Evolutionary conservation across 2,329 filamentous ascomycete genomes (phyloP).

Genomic region (Stachybotrys elegans): DNA sequence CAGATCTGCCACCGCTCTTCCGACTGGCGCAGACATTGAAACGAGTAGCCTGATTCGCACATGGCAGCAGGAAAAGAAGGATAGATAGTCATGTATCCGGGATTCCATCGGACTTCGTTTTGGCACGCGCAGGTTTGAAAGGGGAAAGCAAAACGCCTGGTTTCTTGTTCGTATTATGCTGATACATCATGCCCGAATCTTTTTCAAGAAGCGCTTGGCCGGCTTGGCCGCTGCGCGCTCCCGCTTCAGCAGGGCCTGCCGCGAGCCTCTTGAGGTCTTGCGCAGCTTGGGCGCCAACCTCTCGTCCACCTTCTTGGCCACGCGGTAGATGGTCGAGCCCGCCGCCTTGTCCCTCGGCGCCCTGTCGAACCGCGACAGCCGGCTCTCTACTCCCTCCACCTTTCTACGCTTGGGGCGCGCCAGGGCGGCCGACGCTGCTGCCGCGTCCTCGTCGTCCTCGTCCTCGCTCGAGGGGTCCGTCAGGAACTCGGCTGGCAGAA

Average conservation of each 20-base stretch:
- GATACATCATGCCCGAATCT: too few relatives aligned
- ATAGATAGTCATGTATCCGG: too few relatives aligned
- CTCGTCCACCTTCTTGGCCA: constrained; percentile 37
- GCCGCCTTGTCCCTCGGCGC: constrained; percentile 41
- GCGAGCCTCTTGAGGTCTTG: constrained; percentile 36
- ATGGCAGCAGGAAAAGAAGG: too few relatives aligned
- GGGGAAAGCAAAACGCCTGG: too few relatives aligned
- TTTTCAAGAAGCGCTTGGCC: too few relatives aligned
- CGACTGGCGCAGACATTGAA: too few relatives aligned
- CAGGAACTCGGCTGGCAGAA: constrained; percentile 50
- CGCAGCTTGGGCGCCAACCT: constrained; percentile 43
- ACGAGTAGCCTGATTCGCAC: too few relatives aligned
- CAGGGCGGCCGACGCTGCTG: constrained; percentile 14
- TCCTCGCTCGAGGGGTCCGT: constrained; percentile 45
- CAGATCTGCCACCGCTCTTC: too few relatives aligned
- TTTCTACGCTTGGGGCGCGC: constrained; percentile 36
- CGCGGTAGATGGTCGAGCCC: constrained; percentile 51
- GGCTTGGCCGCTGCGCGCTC: constrained; percentile 32
- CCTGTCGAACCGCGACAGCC: constrained; percentile 30
- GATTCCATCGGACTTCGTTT: too few relatives aligned
- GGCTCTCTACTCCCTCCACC: constrained; percentile 34
- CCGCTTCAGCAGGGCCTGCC: constrained; percentile 41
- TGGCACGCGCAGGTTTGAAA: too few relatives aligned
- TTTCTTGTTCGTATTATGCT: too few relatives aligned
- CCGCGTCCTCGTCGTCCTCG: constrained; percentile 23